phyloP scores from a whole-genome alignment of 1,139 yeast species.

The Saccharomyces pastorianus region DNA sequence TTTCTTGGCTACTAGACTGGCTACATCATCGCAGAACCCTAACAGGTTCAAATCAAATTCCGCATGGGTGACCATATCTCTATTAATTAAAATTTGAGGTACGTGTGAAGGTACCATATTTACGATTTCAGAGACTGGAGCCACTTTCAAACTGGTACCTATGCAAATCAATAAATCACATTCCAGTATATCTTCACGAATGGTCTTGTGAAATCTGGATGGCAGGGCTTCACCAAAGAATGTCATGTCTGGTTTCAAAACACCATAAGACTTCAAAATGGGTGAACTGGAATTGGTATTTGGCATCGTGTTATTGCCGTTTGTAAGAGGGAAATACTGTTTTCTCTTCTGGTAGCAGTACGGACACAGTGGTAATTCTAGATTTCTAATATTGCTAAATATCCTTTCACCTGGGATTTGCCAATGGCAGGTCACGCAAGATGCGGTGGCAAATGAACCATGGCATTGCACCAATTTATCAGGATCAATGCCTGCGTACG shows the following conservation, averaged over 20 bases:
- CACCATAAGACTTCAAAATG: conserved; percentile 51
- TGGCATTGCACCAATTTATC: conserved; percentile 86
- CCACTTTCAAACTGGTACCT: conserved; percentile 90
- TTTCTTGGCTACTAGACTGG: conserved; percentile 51
- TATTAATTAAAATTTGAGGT: conserved; percentile 79
- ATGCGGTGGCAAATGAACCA: conserved; percentile 89
- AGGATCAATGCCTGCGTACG: conserved; percentile 64
- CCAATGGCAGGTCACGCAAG: conserved; percentile 73
- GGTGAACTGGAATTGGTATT: background rate
- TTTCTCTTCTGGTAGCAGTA: conserved; percentile 47
- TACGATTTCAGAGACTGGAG: conserved; percentile 91
- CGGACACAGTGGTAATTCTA: conserved; percentile 67
- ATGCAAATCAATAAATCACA: conserved; percentile 82
- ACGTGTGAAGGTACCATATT: conserved; percentile 57
- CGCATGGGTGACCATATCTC: conserved; percentile 64
- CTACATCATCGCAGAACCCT: conserved; percentile 85
- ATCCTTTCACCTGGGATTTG: conserved; percentile 61
- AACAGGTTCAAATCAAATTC: conserved; percentile 75
- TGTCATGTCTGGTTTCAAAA: conserved; percentile 90
- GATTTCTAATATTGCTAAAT: conserved; percentile 50
- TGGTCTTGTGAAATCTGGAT: conserved; percentile 51
- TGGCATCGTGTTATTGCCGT: background rate
- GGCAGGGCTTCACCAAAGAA: conserved; percentile 91
- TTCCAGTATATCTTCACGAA: conserved; percentile 47
- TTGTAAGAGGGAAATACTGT: conserved; percentile 24